Evolutionary conservation across 2,329 filamentous ascomycete genomes (phyloP).

Genomic region (Talaromyces sp.): DNA sequence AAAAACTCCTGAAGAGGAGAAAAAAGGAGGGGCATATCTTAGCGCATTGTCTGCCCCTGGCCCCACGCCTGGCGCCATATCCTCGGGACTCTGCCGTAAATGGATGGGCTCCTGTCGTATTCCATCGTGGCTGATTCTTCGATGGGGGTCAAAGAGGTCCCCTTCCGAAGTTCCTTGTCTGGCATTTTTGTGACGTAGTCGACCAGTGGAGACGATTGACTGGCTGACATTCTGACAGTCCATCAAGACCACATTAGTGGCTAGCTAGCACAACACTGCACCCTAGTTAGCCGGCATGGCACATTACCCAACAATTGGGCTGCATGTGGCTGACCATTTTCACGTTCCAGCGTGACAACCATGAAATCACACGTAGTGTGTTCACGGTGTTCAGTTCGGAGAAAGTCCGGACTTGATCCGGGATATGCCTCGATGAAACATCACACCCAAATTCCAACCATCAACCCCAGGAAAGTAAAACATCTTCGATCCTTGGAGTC

Average conservation of each 20-base stretch:
- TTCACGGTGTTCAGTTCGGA: not conserved
- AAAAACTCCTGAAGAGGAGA: not conserved
- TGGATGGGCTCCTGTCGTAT: not conserved
- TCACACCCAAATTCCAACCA: not conserved
- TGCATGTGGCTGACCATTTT: slow-evolving; percentile 1
- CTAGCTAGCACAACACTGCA: not conserved
- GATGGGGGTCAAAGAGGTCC: not conserved
- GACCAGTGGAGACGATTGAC: not conserved
- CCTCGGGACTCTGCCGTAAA: not conserved
- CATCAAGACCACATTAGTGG: not conserved
- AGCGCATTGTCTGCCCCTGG: not conserved
- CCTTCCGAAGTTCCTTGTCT: not conserved
- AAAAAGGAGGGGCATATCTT: slow-evolving; percentile 4
- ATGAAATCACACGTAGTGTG: not conserved
- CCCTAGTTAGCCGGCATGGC: not conserved
- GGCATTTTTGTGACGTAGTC: slow-evolving; percentile 2
- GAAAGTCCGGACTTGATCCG: not conserved
- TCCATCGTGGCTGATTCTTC: not conserved
- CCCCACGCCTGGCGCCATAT: slow-evolving; percentile 2
- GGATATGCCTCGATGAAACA: slow-evolving; percentile 4
- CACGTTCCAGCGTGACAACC: not conserved
- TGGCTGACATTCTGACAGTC: not conserved
- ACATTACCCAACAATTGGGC: not conserved
- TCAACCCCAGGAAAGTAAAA: not conserved
- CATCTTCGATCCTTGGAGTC: not conserved